Evolutionary conservation across 257 asterid species (phyloP).

Genomic region (Lycium barbarum): DNA sequence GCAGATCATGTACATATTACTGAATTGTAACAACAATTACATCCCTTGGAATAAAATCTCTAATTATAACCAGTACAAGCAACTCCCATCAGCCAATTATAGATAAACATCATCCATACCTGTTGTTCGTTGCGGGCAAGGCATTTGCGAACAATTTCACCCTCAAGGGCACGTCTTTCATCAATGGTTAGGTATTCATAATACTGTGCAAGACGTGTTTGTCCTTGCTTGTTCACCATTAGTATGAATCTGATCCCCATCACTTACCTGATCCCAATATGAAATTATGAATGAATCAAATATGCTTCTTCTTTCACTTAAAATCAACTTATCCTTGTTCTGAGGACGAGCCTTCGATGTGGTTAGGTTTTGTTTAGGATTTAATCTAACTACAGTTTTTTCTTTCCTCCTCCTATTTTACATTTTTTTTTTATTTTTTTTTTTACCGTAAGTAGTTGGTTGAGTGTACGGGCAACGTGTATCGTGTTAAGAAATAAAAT

Average conservation of each 20-base stretch:
- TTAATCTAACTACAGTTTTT: too few species aligned
- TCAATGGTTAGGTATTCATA: slow-evolving; percentile 90
- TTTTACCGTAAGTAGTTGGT: too few species aligned
- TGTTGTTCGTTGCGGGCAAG: slow-evolving; percentile 64
- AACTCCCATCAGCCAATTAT: too few species aligned
- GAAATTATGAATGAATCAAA: not conserved
- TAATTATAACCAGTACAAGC: too few species aligned
- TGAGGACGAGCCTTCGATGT: too few species aligned
- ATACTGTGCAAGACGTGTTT: slow-evolving; percentile 95
- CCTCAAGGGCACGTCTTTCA: slow-evolving; percentile 97
- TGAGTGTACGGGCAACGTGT: too few species aligned
- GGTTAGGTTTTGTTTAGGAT: slow-evolving; percentile 41
- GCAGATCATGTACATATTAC: not conserved
- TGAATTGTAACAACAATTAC: not conserved
- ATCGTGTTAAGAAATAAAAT: too few species aligned
- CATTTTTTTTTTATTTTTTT: too few species aligned
- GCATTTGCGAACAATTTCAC: slow-evolving; percentile 98
- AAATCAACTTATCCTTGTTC: too few species aligned
- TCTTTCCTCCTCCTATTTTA: too few species aligned
- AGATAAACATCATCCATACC: not conserved
- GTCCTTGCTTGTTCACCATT: slow-evolving; percentile 99
- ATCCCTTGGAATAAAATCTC: too few species aligned
- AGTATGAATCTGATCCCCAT: slow-evolving; percentile 96
- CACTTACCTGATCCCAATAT: not conserved
- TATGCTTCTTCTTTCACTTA: not conserved